Evolutionary conservation across 805 yeast species (phyloP), one percentile per base, ranked within the genome.

Genomic region (Barnettozyma siamensis): DNA sequence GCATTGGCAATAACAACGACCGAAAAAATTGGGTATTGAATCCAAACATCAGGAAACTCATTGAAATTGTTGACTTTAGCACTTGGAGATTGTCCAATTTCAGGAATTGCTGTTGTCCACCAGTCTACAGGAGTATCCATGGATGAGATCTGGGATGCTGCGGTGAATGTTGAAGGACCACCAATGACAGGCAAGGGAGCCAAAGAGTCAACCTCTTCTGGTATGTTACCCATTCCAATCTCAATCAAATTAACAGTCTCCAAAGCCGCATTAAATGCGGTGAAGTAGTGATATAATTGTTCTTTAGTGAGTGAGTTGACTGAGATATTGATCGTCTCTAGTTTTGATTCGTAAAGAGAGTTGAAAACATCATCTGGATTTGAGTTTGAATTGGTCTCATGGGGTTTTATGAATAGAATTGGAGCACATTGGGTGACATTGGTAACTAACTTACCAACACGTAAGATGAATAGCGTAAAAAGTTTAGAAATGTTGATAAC

Each of bases 41-140:
- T 42, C 73, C 73, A 68, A 1, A 60, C 60, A 44, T 66, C 70
- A n/a, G 68, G 66, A 36, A 43, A 49, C 31, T 47, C 55, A 30
- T 45, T 44, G 28, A 43, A 44, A 1, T 45, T 35, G 19, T 47
- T 39, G 2, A 44, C 57, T 27, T 45, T 49, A 1, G 60, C 54
- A 37, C 57, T 42, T 43, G 29, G 38, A 3, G 43, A 35, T 30
- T 46, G 49, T 0, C 57, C 59, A 15, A 41, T 47, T 33, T 54
- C 58, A 16, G 46, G 48, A 9, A 53, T 42, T 2, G 55, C 48
- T 33, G 48, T 54, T 9, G 47, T 40, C 60, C 61, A 57, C 61
- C 61, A 57, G 13, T 47, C 40, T 21, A 49, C 54, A 9, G 39
- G 30, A 1, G 56, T 38, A 33, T 44, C 45, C 45, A 55, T 36